phyloP scores from a whole-genome alignment of 805 yeast species.

The Pichia pseudocactophila region DNA sequence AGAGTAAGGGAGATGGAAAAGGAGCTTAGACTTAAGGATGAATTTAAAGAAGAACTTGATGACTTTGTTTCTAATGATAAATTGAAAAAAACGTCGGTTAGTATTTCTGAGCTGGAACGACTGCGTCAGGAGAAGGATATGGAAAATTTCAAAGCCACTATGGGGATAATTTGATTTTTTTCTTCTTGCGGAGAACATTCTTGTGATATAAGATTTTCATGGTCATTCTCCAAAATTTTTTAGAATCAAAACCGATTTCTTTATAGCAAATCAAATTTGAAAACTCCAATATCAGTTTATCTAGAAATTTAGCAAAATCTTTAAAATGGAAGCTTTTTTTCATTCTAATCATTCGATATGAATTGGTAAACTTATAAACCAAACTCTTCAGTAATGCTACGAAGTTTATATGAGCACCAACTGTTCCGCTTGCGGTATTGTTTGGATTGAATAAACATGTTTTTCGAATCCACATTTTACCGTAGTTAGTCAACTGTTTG shows the following conservation, averaged over 20 bases:
- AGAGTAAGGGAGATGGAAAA: constrained; percentile 65
- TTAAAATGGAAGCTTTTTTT: constrained; percentile 6
- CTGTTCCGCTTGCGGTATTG: constrained; percentile 17
- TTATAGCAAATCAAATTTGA: not conserved
- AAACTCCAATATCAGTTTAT: not conserved
- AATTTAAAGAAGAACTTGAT: constrained; percentile 78
- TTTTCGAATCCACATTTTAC: constrained; percentile 5
- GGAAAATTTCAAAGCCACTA: constrained; percentile 52
- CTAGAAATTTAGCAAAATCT: constrained; percentile 6
- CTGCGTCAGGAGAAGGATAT: constrained; percentile 58
- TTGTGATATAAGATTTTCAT: constrained; percentile 2
- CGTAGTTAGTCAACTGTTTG: constrained; percentile 2
- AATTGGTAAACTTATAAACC: constrained; percentile 13
- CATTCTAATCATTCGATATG: constrained; percentile 11
- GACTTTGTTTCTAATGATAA: constrained; percentile 73
- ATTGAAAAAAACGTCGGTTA: constrained; percentile 72
- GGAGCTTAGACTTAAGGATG: constrained; percentile 44
- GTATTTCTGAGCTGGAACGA: constrained; percentile 79
- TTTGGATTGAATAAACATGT: constrained; percentile 9
- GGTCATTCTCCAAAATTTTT: constrained; percentile 1
- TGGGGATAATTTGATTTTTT: constrained; percentile 18
- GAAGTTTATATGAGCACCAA: constrained; percentile 12
- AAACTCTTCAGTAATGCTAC: constrained; percentile 13
- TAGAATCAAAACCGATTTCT: not conserved
- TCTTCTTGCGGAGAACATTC: constrained; percentile 1